Base-by-base conservation (phyloP, 73 alveolate species). In the Diophrys sp. region DNA sequence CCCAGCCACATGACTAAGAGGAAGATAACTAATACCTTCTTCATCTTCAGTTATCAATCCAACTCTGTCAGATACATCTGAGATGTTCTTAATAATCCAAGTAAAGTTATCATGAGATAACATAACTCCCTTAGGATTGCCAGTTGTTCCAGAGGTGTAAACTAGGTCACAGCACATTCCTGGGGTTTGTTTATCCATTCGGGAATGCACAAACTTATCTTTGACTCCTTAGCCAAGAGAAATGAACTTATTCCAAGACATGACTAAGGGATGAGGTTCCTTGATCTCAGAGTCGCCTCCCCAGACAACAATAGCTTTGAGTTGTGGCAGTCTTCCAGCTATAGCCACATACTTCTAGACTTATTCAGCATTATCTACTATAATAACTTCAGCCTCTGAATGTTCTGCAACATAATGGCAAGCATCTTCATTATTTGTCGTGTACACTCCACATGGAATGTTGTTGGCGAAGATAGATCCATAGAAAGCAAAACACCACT, bases 81-180 rank as follows among this genome's bases (percentile, higher is more conserved):
- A 68, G 24, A 68, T 2, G 24, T 44, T 1, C 5, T 62, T 2
- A 28, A 31, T 23, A n/a, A 29, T 57, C 94, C 82, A 89, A 76
- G 87, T 74, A 82, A 84, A 67, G 71, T 85, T 89, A 82, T 91
- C 97, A 74, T 91, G 97, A 14, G 91, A 73, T 27, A 91, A 80
- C 95, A 91, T 89, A 24, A 85, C 97, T 8, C 94, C 95, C 80
- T 92, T 94, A 8, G 96, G 92, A 53, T 78, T 87, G 54, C 97
- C 98, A 14, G 97, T 92, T 11, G 98, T 94, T 29, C 98, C 98
- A 14, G 96, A 84, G 5, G 98, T 94, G 81, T 94, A 94, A 71
- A 94, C 92, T 27, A 94, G 2, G 70, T 91, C 83, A 53, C 94
- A 85, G 74, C 98, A 94, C 71, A 71, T 57, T 18, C 96, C 97